Conservation (phyloP, 257 asterid species). For the Solanum chmielewskii region DNA sequence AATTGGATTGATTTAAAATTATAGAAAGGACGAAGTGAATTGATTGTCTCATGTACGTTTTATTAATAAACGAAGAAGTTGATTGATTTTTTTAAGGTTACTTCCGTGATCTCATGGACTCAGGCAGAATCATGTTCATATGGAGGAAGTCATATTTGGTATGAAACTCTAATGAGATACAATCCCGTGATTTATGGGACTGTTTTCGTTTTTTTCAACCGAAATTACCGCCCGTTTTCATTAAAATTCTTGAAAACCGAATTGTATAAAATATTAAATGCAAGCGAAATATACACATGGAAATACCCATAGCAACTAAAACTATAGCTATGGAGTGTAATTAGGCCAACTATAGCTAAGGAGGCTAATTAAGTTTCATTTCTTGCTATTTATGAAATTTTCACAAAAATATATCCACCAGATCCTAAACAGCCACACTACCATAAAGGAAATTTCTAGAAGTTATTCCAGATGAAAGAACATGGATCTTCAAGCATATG, state of each 20-base stretch:
- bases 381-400: neutral
- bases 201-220: too few relatives aligned
- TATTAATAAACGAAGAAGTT: neutral
- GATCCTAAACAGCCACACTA: neutral
- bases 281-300: neutral
- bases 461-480: neutral
- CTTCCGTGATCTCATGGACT: neutral
- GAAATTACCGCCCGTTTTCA: neutral
- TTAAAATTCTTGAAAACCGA: neutral
- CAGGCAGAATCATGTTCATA: neutral
- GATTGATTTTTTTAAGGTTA: neutral
- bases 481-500: neutral
- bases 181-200: neutral
- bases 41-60: neutral
- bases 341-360: neutral
- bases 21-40: neutral
- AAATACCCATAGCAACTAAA: neutral
- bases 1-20: neutral
- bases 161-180: neutral
- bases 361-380: neutral
- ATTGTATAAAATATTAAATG: neutral
- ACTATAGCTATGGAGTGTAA: neutral
- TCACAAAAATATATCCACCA: neutral
- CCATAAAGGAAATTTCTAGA: neutral
- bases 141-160: neutral